Evolutionary conservation across 2,329 filamentous ascomycete genomes (phyloP), one percentile per base, ranked within the genome.

Genomic region (Xylariales sp.): DNA sequence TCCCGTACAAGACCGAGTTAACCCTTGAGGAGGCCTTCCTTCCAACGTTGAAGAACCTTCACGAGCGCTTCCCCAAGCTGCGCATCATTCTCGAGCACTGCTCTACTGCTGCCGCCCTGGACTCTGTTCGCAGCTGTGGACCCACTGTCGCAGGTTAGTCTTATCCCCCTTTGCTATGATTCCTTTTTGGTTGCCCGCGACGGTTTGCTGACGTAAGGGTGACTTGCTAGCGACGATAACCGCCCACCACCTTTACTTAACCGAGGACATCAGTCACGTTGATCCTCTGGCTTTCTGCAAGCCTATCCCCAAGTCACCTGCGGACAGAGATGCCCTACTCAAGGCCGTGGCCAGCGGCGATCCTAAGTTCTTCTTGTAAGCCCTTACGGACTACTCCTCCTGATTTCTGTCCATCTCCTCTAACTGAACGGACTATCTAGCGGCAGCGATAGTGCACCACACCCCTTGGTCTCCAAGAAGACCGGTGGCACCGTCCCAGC

Each of bases 341-440:
- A 71, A 76, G 40, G 80, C 82, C 4, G 71, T 78, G 5, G 67
- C 76, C 19, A 72, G 68, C 46, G 76, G 78, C 45, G 65, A 74
- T 25, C 63, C 72, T 13, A 83, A 83, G 52, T 88, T 88, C 64
- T 88, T 88, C 67, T 78, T 91, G 16, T n/a, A n/a, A n/a, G n/a
- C n/a, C n/a, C n/a, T n/a, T n/a, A n/a, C n/a, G n/a, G n/a, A n/a
- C n/a, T n/a, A n/a, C n/a, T n/a, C n/a, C n/a, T n/a, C n/a, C n/a
- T n/a, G n/a, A n/a, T n/a, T n/a, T n/a, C n/a, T n/a, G n/a, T n/a
- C n/a, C n/a, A n/a, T n/a, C n/a, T n/a, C n/a, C n/a, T n/a, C n/a
- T n/a, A n/a, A n/a, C n/a, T n/a, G n/a, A n/a, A n/a, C n/a, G n/a
- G n/a, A n/a, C n/a, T n/a, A n/a, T n/a, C n/a, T n/a, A n/a, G n/a